A percentile compares a stretch with the other conserved stretches of the same genome.
These are phyloP conservation scores for Ceratocystis harringtonii DNA, from an alignment of 2,329 filamentous ascomycete genomes.

Conservation along the genomic window DNA sequence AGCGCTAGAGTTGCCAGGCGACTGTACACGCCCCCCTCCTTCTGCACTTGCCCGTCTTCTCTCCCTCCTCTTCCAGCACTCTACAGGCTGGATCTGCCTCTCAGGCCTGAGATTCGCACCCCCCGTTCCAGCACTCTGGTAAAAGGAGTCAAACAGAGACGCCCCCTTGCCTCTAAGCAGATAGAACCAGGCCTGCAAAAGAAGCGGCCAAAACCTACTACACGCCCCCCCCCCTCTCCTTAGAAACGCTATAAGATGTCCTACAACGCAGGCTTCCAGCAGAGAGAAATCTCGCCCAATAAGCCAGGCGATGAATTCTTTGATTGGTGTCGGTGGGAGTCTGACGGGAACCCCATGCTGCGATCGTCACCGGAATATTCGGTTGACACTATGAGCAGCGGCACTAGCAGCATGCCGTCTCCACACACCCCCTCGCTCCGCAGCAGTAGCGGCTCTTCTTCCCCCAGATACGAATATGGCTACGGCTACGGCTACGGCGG, in stretches of 20 bases:
- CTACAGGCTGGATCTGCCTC: background rate
- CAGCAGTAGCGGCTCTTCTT: background rate
- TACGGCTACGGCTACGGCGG: background rate
- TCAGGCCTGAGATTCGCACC: background rate
- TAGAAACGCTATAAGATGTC: constrained; percentile 8
- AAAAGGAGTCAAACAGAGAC: background rate
- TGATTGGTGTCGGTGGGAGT: constrained; percentile 3
- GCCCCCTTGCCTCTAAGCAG: constrained; percentile 2
- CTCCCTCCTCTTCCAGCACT: background rate
- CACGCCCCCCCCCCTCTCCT: background rate
- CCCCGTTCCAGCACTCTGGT: background rate
- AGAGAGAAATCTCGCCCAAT: background rate
- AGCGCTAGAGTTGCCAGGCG: background rate
- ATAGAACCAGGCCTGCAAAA: background rate
- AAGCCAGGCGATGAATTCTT: constrained; percentile 4
- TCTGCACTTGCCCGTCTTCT: background rate
- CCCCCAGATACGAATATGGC: background rate
- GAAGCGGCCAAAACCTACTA: background rate
- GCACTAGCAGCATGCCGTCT: background rate
- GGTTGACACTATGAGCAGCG: background rate
- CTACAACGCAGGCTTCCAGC: background rate
- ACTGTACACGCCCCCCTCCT: constrained; percentile 1
- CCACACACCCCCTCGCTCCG: background rate
- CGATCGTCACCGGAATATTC: background rate
- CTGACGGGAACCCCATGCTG: background rate